Percentiles rank a stretch among this genome's conserved stretches.
phyloP scores from a whole-genome alignment of 805 yeast genomes.

The Osmozyma mogii region DNA sequence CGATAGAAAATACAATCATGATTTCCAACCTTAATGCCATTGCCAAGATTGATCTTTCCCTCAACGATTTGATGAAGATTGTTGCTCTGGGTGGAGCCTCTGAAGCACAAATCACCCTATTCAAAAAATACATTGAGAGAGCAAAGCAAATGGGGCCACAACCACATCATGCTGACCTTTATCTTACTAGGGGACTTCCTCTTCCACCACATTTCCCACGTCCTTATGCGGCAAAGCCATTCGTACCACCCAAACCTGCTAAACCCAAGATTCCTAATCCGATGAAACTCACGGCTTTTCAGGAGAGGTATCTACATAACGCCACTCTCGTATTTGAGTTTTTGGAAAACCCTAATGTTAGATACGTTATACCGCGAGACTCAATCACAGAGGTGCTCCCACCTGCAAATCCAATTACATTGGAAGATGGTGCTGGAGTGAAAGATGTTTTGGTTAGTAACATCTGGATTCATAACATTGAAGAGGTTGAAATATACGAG shows the following conservation, averaged over 20 bases:
- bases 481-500: slow-evolving; percentile 41
- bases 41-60: slow-evolving; percentile 63
- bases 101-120: slow-evolving; percentile 62
- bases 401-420: slow-evolving; percentile 17
- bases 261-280: slow-evolving; percentile 28
- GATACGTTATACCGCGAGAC: slow-evolving; percentile 71
- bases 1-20: slow-evolving; percentile 70
- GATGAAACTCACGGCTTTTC: slow-evolving; percentile 65
- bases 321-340: slow-evolving; percentile 82
- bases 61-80: slow-evolving; percentile 67
- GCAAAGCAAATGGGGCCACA: slow-evolving; percentile 72
- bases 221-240: slow-evolving; percentile 7
- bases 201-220: slow-evolving; percentile 13
- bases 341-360: slow-evolving; percentile 65
- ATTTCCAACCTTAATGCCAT: slow-evolving; percentile 76
- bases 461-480: slow-evolving; percentile 42
- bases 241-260: slow-evolving; percentile 11
- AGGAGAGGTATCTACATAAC: slow-evolving; percentile 57
- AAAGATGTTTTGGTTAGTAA: slow-evolving; percentile 41
- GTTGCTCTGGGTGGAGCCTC: slow-evolving; percentile 82
- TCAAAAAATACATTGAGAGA: slow-evolving; percentile 71
- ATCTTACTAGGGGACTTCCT: slow-evolving; percentile 11
- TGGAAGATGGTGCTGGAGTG: slow-evolving; percentile 14
- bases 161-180: slow-evolving; percentile 30
- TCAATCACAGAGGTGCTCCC: slow-evolving; percentile 56